A percentile compares a stretch with the other conserved stretches of the same genome.
phyloP scores from a whole-genome alignment of 805 yeast species.

The Candida glaebosa region DNA sequence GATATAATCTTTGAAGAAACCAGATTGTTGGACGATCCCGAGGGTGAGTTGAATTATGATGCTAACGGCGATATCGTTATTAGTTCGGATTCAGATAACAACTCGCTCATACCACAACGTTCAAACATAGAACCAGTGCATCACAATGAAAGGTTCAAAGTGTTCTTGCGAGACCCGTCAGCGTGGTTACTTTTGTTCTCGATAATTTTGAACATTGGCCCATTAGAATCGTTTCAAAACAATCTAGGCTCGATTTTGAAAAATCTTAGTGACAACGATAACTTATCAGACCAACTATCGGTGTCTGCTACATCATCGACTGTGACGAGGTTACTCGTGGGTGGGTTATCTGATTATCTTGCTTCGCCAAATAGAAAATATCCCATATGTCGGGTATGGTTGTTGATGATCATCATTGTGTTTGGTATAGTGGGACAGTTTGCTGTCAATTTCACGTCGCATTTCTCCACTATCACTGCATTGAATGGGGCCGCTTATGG shows the following conservation, averaged over 20 bases:
- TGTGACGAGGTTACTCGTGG: conserved; percentile 59
- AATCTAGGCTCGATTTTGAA: conserved; percentile 74
- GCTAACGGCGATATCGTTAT: neutral
- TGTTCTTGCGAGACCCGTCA: conserved; percentile 49
- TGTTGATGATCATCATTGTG: conserved; percentile 21
- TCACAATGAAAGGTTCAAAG: conserved; percentile 30
- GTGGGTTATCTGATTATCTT: conserved; percentile 64
- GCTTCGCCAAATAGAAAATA: conserved; percentile 23
- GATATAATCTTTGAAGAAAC: conserved; percentile 37
- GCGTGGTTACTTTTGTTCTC: conserved; percentile 64
- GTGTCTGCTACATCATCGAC: conserved; percentile 69
- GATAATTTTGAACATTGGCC: conserved; percentile 70
- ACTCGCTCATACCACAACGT: conserved; percentile 27
- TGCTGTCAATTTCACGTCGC: conserved; percentile 13
- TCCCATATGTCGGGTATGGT: conserved; percentile 33
- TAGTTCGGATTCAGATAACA: conserved; percentile 12
- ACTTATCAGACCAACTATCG: conserved; percentile 50
- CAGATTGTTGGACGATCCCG: conserved; percentile 4
- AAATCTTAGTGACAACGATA: conserved; percentile 11
- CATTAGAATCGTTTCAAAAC: conserved; percentile 79
- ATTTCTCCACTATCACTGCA: conserved; percentile 31
- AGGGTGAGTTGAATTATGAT: conserved; percentile 1
- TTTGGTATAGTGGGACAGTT: conserved; percentile 34
- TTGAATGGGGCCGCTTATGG: conserved; percentile 76
- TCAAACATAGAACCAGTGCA: conserved; percentile 32